Percentiles rank a stretch among this genome's conserved stretches.
Conservation (phyloP, 2,329 filamentous ascomycete species). For the Botrytis fragariae region DNA sequence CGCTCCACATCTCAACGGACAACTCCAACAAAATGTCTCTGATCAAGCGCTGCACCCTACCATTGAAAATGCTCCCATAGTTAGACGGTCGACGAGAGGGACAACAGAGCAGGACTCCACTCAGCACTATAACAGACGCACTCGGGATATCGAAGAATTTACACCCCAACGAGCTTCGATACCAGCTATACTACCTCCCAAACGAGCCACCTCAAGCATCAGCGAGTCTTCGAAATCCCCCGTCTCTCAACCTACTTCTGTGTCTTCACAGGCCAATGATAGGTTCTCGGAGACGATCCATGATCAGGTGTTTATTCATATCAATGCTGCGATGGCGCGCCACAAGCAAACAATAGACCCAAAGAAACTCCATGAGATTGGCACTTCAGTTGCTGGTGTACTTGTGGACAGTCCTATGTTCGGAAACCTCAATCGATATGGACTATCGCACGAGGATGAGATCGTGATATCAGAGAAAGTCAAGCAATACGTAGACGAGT, state of each 20-base stretch:
- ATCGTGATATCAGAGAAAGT: slow-evolving; percentile 16
- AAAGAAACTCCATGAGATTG: slow-evolving; percentile 16
- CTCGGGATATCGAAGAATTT: not conserved
- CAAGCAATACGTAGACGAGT: slow-evolving; percentile 14
- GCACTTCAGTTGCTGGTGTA: slow-evolving; percentile 8
- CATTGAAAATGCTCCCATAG: not conserved
- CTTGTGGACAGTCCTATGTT: slow-evolving; percentile 5
- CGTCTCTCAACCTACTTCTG: not conserved
- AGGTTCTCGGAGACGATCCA: slow-evolving; percentile 4
- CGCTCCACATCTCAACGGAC: not conserved
- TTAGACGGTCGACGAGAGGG: not conserved
- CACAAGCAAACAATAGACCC: slow-evolving; percentile 5
- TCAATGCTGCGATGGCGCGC: slow-evolving; percentile 14
- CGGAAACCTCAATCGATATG: not conserved
- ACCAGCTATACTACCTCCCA: not conserved
- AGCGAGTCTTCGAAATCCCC: not conserved
- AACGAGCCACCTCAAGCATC: not conserved
- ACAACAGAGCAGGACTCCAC: not conserved
- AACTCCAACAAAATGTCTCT: not conserved
- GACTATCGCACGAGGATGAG: slow-evolving; percentile 12
- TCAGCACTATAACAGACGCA: not conserved
- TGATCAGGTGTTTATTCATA: slow-evolving; percentile 13
- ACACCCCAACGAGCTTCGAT: not conserved
- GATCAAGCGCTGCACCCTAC: not conserved
- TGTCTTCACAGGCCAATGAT: not conserved